phyloP scores from a whole-genome alignment of 2,329 filamentous ascomycete genomes.

The Fusarium fracticaudum region DNA sequence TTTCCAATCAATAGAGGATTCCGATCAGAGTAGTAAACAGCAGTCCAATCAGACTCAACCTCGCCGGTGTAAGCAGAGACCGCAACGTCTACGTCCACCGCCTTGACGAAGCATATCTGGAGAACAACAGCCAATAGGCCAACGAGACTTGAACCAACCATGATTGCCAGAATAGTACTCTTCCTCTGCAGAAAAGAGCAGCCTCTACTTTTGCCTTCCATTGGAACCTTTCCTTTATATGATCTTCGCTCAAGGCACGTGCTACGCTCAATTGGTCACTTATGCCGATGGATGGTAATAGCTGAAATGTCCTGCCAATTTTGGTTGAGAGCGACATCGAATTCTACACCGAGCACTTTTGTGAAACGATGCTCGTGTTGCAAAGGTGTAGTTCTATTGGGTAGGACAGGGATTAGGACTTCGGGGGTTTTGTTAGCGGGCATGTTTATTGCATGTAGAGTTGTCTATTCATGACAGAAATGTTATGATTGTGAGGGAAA shows the following conservation, averaged over 20 bases:
- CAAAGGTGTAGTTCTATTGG: constrained; percentile 31
- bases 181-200: background rate
- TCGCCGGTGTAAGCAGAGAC: constrained; percentile 48
- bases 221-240: constrained; percentile 26
- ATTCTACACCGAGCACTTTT: constrained; percentile 21
- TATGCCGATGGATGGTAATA: constrained; percentile 7
- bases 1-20: constrained; percentile 56
- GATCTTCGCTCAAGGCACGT: constrained; percentile 7
- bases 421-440: constrained; percentile 7
- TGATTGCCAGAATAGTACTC: constrained; percentile 21
- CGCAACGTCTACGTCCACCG: constrained; percentile 41
- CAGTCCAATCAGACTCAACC: constrained; percentile 55
- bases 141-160: constrained; percentile 34
- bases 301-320: constrained; percentile 12
- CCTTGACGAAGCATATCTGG: constrained; percentile 28
- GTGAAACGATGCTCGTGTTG: constrained; percentile 26
- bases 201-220: background rate
- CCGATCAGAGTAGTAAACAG: constrained; percentile 50
- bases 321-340: background rate
- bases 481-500: background rate
- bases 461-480: background rate
- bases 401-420: background rate
- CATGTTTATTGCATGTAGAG: constrained; percentile 16
- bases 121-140: constrained; percentile 29
- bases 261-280: constrained; percentile 13